phyloP scores from a whole-genome alignment of 192 early-diverging fungal species.

The Dimargaris cristalligena region DNA sequence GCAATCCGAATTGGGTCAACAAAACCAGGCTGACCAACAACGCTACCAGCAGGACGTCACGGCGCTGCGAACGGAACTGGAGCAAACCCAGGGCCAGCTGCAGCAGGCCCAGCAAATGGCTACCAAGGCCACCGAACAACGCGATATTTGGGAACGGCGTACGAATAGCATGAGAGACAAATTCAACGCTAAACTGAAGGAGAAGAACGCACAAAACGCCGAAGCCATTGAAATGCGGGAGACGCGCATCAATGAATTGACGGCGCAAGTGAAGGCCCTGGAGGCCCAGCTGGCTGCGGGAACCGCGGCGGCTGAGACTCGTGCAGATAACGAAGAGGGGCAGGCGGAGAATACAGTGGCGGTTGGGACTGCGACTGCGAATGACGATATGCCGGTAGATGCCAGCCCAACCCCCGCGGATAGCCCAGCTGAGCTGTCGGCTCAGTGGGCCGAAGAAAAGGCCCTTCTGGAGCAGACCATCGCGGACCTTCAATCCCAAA shows the following conservation, averaged over 20 bases:
- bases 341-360: too few relatives aligned
- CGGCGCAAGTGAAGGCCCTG: slow-evolving; percentile 12
- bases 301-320: too few relatives aligned
- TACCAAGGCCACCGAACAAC: neutral
- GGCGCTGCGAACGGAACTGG: too few relatives aligned
- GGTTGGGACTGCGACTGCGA: too few relatives aligned
- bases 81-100: neutral
- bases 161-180: neutral
- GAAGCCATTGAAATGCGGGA: neutral
- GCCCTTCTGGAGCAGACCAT: neutral
- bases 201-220: neutral
- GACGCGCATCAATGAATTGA: slow-evolving; percentile 15
- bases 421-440: too few relatives aligned
- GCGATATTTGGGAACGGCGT: neutral
- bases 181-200: slow-evolving; percentile 18
- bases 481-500: slow-evolving; percentile 14
- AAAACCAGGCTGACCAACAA: neutral
- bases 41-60: neutral
- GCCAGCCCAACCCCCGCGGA: too few relatives aligned
- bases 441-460: too few relatives aligned
- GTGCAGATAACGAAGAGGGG: too few relatives aligned
- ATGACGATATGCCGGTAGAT: too few relatives aligned
- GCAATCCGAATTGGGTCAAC: neutral
- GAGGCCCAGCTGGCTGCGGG: slow-evolving; percentile 11
- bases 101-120: neutral